A percentile compares a stretch with the other conserved stretches of the same genome.
Conservation (phyloP, 441 rosid species). For the Hura crepitans region DNA sequence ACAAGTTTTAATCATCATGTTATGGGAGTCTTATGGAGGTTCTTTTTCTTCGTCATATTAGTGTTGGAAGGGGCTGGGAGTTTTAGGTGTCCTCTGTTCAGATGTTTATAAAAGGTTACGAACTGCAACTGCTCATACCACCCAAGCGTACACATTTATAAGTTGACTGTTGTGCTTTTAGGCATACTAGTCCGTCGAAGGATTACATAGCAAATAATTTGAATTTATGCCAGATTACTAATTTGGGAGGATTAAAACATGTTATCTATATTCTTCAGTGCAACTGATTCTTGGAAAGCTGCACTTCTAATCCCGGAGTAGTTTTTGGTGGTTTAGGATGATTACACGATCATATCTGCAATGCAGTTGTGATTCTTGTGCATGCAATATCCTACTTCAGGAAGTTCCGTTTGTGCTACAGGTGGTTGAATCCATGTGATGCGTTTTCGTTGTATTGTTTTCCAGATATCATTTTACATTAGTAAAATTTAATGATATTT, state of each 20-base stretch:
- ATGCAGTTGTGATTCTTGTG: neutral
- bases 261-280: too few species aligned
- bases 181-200: neutral
- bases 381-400: neutral
- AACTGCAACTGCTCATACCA: neutral
- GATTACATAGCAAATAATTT: neutral
- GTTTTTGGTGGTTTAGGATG: neutral
- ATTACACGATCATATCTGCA: slow-evolving; percentile 4
- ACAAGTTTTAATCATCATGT: neutral
- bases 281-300: neutral
- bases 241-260: neutral
- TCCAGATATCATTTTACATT: neutral
- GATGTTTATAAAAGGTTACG: neutral
- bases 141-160: neutral
- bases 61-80: neutral
- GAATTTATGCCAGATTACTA: neutral
- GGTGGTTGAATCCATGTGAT: neutral
- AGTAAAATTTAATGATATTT: neutral
- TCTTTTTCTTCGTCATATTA: neutral
- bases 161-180: neutral
- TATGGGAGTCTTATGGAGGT: neutral
- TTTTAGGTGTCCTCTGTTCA: neutral
- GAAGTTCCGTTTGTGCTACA: neutral
- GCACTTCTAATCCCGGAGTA: neutral
- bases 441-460: neutral